Base-by-base conservation (phyloP, 306 rosid species). In the Macrotyloma uniflorum region DNA sequence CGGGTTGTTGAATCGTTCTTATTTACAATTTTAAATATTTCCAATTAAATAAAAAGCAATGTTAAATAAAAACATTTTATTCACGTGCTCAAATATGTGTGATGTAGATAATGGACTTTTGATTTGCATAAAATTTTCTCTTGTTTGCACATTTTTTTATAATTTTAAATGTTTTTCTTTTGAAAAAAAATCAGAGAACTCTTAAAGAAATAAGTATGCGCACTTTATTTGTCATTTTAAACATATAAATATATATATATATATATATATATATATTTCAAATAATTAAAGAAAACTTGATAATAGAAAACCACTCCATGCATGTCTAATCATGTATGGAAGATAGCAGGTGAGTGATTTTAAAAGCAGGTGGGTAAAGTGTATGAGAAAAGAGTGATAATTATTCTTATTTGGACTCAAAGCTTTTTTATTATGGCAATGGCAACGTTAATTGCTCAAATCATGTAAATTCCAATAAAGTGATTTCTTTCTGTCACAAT, bases 301-400 rank as follows among this genome's bases (percentile, higher is more conserved):
- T n/a, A n/a, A n/a, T n/a, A n/a, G n/a, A n/a, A n/a, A n/a, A n/a
- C n/a, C n/a, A n/a, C n/a, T n/a, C n/a, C n/a, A n/a, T n/a, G n/a
- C n/a, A n/a, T n/a, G n/a, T n/a, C n/a, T n/a, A n/a, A n/a, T n/a
- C n/a, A n/a, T n/a, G n/a, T n/a, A n/a, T n/a, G 85, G 36, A 81
- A 30, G 26, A 38, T 45, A 49, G 15, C 10, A 45, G 63, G 62
- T 43, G 42, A 19, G 11, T 59, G 13, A 7, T 61, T 74, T 76
- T 50, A 42, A 61, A 80, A 80, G 68, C 63, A 62, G 43, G 43
- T 33, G 14, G 11, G 49, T 63, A 51, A 53, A 61, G 79, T 58
- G 66, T 49, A 35, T n/a, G 14, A 47, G 38, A 11, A 46, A 74
- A 58, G 46, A 45, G 14, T 5, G n/a, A 18, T 58, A 43, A 19